These are phyloP conservation scores for Anthoceros angustus DNA, from an alignment of 225 moss, liverwort and hornwort genomes.

Conservation along the genomic window DNA sequence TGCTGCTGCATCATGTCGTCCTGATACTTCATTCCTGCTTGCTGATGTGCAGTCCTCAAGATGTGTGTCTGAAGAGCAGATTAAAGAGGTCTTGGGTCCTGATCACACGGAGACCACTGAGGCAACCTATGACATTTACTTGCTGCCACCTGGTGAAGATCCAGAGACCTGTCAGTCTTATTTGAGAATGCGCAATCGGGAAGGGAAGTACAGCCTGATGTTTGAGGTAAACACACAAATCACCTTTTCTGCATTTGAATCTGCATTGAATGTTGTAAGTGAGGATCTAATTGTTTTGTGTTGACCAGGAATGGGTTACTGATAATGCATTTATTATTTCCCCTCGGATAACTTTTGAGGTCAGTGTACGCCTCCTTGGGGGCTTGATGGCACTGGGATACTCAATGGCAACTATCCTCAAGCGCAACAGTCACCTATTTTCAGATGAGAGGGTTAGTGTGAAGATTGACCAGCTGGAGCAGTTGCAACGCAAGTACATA, in stretches of 20 bases:
- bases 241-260: neutral
- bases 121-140: conserved; percentile 40
- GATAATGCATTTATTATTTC: conserved; percentile 37
- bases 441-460: conserved; percentile 29
- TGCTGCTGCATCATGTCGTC: neutral
- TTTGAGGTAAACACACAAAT: conserved; percentile 22
- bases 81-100: conserved; percentile 14
- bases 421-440: conserved; percentile 29
- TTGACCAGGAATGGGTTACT: conserved; percentile 37
- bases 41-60: conserved; percentile 18
- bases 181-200: conserved; percentile 42
- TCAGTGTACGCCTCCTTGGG: conserved; percentile 38
- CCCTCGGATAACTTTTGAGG: conserved; percentile 38
- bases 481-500: conserved; percentile 37
- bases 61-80: conserved; percentile 28
- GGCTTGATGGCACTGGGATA: conserved; percentile 43
- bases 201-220: conserved; percentile 43
- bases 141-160: conserved; percentile 40
- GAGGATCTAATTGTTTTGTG: neutral
- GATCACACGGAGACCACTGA: conserved; percentile 24
- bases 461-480: conserved; percentile 37
- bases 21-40: neutral
- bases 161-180: conserved; percentile 42
- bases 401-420: conserved; percentile 39
- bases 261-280: neutral